Percentiles rank a stretch among this genome's conserved stretches.
phyloP scores from a whole-genome alignment of 2,329 filamentous ascomycete species.

The Colletotrichum theobromicola region DNA sequence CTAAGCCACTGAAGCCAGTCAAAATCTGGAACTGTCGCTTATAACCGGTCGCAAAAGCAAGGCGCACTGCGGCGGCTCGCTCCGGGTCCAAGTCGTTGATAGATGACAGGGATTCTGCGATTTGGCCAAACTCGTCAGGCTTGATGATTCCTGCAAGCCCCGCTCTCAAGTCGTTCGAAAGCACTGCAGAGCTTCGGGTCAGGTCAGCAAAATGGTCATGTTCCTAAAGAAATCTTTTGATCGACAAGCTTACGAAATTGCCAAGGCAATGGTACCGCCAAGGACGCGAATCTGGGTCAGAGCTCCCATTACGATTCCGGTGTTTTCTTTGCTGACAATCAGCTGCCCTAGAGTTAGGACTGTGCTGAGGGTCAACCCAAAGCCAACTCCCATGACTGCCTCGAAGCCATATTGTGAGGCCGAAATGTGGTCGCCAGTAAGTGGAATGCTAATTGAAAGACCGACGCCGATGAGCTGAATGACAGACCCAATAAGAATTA shows the following conservation, averaged over 20 bases:
- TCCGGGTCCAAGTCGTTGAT: neutral
- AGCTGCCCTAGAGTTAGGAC: constrained; percentile 35
- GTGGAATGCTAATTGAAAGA: constrained; percentile 27
- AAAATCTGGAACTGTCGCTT: neutral
- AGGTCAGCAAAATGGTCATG: constrained; percentile 32
- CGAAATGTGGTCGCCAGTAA: constrained; percentile 28
- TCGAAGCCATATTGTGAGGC: constrained; percentile 30
- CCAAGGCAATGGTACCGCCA: constrained; percentile 40
- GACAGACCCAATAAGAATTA: constrained; percentile 30
- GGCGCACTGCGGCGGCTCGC: neutral
- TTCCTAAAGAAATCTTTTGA: too few relatives aligned
- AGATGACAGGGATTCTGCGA: neutral
- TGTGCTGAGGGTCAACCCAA: constrained; percentile 37
- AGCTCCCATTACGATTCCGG: constrained; percentile 40
- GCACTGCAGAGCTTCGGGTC: neutral
- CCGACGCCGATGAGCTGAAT: constrained; percentile 39
- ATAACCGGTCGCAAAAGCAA: neutral
- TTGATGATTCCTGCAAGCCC: neutral
- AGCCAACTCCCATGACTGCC: constrained; percentile 40
- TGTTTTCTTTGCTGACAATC: constrained; percentile 25
- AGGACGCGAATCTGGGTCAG: constrained; percentile 43
- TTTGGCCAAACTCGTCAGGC: neutral
- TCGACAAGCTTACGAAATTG: constrained; percentile 30
- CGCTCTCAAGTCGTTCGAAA: neutral
- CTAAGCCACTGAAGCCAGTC: neutral